These are phyloP conservation scores for Mucor piriformis DNA, from an alignment of 371 early-diverging fungal genomes.

Conservation along the genomic window DNA sequence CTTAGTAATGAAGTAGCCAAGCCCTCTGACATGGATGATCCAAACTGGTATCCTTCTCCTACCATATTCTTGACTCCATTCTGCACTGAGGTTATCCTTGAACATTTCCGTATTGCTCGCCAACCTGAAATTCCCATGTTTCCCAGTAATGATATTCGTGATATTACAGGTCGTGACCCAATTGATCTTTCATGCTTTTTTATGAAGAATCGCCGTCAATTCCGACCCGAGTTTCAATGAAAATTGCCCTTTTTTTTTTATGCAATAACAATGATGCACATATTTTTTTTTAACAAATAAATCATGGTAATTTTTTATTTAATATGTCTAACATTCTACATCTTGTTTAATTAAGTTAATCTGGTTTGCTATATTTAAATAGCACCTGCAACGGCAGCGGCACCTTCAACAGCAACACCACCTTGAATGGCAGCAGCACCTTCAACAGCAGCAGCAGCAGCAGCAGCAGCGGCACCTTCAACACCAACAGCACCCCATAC, in stretches of 20 bases:
- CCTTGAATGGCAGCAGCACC: too few relatives aligned
- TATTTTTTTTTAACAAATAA: neutral
- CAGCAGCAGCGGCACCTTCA: too few relatives aligned
- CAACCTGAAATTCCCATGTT: neutral
- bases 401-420: too few relatives aligned
- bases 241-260: neutral
- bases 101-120: conserved; percentile 4
- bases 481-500: too few relatives aligned
- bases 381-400: too few relatives aligned
- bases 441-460: too few relatives aligned
- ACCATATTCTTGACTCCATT: conserved; percentile 6
- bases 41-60: conserved; percentile 9
- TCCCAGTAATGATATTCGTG: conserved; percentile 9
- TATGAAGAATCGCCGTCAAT: conserved; percentile 11
- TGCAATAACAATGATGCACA: neutral
- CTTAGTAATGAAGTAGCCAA: too few relatives aligned
- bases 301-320: neutral
- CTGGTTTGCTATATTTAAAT: too few relatives aligned
- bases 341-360: too few relatives aligned
- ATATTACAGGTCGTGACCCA: conserved; percentile 11
- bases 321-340: too few relatives aligned
- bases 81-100: conserved; percentile 10
- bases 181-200: conserved; percentile 8
- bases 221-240: conserved; percentile 1
- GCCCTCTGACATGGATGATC: neutral